phyloP scores from a whole-genome alignment of 1,139 yeast species.

The Lodderomyces parapsilosis region DNA sequence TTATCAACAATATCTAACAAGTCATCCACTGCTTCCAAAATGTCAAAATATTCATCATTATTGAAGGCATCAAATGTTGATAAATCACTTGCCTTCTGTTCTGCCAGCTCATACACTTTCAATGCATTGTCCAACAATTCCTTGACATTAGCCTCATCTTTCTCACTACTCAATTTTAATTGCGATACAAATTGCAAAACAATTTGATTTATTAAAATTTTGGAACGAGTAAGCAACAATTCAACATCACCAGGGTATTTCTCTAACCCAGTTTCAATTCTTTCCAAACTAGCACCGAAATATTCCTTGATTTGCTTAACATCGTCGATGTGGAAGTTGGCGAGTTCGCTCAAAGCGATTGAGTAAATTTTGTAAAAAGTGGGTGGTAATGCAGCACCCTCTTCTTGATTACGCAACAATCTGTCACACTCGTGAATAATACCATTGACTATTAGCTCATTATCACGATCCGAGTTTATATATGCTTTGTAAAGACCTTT shows the following conservation, averaged over 20 bases:
- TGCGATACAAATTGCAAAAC: constrained; percentile 57
- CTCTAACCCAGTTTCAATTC: constrained; percentile 61
- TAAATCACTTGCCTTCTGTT: constrained; percentile 27
- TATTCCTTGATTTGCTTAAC: constrained; percentile 47
- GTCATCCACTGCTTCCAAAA: constrained; percentile 59
- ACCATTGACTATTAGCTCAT: constrained; percentile 72
- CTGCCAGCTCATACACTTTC: constrained; percentile 44
- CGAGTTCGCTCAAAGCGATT: constrained; percentile 65
- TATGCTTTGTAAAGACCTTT: constrained; percentile 69
- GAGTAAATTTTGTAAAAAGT: constrained; percentile 75
- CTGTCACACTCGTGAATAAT: constrained; percentile 91
- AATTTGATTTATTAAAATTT: constrained; percentile 55
- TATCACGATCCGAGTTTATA: constrained; percentile 51
- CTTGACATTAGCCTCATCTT: constrained; percentile 26
- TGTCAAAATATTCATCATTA: constrained; percentile 42
- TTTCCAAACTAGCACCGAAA: constrained; percentile 69
- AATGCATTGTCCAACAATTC: constrained; percentile 45
- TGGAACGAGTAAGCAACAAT: constrained; percentile 54
- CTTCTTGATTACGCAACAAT: constrained; percentile 48
- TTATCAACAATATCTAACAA: constrained; percentile 63
- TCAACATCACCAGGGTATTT: constrained; percentile 43
- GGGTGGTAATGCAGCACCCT: constrained; percentile 42
- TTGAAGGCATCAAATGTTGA: constrained; percentile 30
- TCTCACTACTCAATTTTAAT: constrained; percentile 36
- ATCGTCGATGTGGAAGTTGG: constrained; percentile 50